Conservation (phyloP, 352 stramenopile genomes). For the Phytophthora chlamydospora region DNA sequence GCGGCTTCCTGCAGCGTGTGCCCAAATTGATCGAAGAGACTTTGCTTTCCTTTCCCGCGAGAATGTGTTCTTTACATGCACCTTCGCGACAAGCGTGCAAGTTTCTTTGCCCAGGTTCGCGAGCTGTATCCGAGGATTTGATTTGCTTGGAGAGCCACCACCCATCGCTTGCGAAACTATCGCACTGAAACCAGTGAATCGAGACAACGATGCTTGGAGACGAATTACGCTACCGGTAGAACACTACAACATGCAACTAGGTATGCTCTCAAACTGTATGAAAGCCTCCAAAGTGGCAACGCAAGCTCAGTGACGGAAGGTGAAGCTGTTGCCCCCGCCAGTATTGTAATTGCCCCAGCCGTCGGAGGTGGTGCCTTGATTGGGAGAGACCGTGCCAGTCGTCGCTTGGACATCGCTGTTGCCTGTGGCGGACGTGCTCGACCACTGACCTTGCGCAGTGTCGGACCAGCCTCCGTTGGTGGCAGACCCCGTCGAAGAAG, state of each 20-base stretch:
- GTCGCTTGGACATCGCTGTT: conserved; percentile 24
- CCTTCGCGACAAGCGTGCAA: not conserved
- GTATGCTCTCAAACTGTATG: not conserved
- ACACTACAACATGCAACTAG: not conserved
- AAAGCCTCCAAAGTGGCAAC: not conserved
- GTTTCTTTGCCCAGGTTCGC: too few relatives aligned
- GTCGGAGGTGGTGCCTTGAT: conserved; percentile 10
- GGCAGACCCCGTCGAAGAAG: conserved; percentile 9
- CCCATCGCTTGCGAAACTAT: too few relatives aligned
- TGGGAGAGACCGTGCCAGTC: conserved; percentile 24
- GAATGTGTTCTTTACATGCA: too few relatives aligned
- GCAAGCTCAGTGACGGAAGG: conserved; percentile 23
- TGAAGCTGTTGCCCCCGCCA: conserved; percentile 24
- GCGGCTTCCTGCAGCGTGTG: not conserved
- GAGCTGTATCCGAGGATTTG: too few relatives aligned
- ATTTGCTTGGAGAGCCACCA: too few relatives aligned
- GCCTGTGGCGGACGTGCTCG: conserved; percentile 13
- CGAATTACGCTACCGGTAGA: too few relatives aligned
- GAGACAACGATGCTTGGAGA: too few relatives aligned
- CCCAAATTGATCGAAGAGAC: not conserved
- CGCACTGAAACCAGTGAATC: too few relatives aligned
- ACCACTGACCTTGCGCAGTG: conserved; percentile 12
- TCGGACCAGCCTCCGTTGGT: conserved; percentile 16
- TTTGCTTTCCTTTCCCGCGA: not conserved
- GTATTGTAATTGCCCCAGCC: conserved; percentile 23